Evolutionary conservation across 202 grass and related monocot genomes (phyloP), one percentile per base, ranked within the genome.

Genomic region (Eragrostis tef): DNA sequence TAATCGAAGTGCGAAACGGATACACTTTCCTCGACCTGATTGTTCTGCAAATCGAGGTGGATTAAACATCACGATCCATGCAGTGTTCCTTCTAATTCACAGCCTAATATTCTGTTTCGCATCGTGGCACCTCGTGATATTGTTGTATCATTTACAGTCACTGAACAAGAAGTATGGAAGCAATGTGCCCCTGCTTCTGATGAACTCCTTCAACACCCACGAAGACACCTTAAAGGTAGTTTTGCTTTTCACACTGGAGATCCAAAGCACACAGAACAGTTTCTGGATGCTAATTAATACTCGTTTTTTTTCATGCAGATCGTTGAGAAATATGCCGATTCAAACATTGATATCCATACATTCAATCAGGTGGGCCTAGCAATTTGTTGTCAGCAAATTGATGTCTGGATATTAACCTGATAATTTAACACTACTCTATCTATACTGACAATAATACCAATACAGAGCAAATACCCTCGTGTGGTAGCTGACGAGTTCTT

Each of bases 121-220:
- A 26, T 13, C 17, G 2, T 9, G 25, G 20, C n/a, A 60, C 9
- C 45, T 34, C 42, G 1, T 62, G 49, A 51, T 5, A 21, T 16
- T 29, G 7, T 67, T 75, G 0, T 61, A 6, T 71, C 54, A 70
- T 19, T 36, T 68, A 1, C 69, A 94, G 95, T 89, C 81, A 76
- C 92, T 98, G 44, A 94, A 98, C 84, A 94, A 94, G 79, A 94
- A 93, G 70, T 98, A 94, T 11, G 95, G 95, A 57, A 93, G 90
- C 81, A 88, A 98, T 73, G 92, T 98, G 21, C 95, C 95, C 3
- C 87, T 98, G 64, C 95, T 98, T 73, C 77, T 98, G 67, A 98
- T 98, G 95, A 98, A 98, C 73, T 98, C 95, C 45, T 98, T 98
- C 79, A 94, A 98, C 70, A 98, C 95, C 77, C 86, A 98, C 61